A percentile compares a stretch with the other conserved stretches of the same genome.
phyloP scores from a whole-genome alignment of 148 eudicot genomes.

The Mesembryanthemum crystallinum region DNA sequence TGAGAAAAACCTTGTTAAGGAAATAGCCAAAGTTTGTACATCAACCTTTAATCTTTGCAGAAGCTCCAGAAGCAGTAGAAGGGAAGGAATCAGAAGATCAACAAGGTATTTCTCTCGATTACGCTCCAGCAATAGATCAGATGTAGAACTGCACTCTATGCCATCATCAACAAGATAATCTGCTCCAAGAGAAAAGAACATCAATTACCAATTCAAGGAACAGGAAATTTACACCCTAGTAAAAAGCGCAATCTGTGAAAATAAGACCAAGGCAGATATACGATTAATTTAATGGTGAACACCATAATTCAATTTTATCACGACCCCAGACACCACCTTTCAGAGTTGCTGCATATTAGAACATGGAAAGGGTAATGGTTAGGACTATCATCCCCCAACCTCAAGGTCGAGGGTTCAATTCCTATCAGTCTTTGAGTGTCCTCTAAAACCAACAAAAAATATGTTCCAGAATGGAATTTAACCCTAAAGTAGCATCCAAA shows the following conservation, averaged over 20 bases:
- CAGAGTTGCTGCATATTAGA: too few relatives aligned
- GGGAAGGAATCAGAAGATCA: conserved; percentile 79
- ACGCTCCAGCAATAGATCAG: conserved; percentile 91
- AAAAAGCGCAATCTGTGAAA: background rate
- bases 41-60: conserved; percentile 74
- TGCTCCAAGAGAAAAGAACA: conserved; percentile 31
- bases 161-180: conserved; percentile 99
- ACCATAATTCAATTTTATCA: background rate
- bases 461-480: too few relatives aligned
- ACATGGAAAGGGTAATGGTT: too few relatives aligned
- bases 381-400: too few relatives aligned
- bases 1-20: background rate
- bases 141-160: conserved; percentile 82
- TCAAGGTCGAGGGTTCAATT: too few relatives aligned
- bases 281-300: background rate
- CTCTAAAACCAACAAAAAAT: too few relatives aligned
- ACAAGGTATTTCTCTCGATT: conserved; percentile 81
- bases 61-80: conserved; percentile 67
- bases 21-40: conserved; percentile 14
- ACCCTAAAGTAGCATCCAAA: too few relatives aligned
- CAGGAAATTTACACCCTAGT: too few relatives aligned
- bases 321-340: too few relatives aligned
- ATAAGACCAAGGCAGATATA: background rate
- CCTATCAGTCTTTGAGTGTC: too few relatives aligned
- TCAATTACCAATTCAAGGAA: background rate